Conservation (phyloP, 768 basidiomycete species). For the Cystofilobasidium ferigula region DNA sequence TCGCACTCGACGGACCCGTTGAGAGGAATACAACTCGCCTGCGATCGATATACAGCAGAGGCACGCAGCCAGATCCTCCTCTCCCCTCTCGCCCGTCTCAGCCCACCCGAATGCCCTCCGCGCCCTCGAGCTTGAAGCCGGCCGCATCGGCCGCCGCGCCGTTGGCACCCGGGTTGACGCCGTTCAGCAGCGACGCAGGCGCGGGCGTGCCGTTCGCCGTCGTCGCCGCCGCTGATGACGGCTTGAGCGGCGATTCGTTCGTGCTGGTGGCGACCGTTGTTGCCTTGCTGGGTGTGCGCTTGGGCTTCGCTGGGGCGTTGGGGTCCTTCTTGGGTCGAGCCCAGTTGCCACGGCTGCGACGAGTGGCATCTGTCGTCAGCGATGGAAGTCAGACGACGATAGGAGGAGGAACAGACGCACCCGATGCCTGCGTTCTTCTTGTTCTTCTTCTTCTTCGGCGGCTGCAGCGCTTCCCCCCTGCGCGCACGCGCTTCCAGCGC, state of each 20-base stretch:
- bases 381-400: background rate
- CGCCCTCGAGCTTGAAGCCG: background rate
- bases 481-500: background rate
- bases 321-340: conserved; percentile 10
- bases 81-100: background rate
- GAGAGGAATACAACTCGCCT: too few species aligned
- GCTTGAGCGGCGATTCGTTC: background rate
- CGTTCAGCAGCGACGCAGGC: background rate
- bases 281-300: background rate
- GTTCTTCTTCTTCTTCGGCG: conserved; percentile 19
- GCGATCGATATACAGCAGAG: too few species aligned
- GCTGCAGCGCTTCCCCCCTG: background rate
- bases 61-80: background rate
- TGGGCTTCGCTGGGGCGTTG: background rate
- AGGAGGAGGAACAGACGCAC: conserved; percentile 1
- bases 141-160: too few species aligned
- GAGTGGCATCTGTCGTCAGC: too few species aligned
- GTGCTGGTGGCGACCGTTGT: background rate
- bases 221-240: background rate
- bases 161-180: background rate
- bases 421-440: conserved; percentile 1
- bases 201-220: background rate
- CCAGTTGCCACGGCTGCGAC: conserved; percentile 4
- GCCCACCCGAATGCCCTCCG: background rate
- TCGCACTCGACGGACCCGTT: too few species aligned